Evolutionary conservation across 495 filamentous ascomycete species (phyloP), one percentile per base, ranked within the genome.

Genomic region (Xylaria venustula): DNA sequence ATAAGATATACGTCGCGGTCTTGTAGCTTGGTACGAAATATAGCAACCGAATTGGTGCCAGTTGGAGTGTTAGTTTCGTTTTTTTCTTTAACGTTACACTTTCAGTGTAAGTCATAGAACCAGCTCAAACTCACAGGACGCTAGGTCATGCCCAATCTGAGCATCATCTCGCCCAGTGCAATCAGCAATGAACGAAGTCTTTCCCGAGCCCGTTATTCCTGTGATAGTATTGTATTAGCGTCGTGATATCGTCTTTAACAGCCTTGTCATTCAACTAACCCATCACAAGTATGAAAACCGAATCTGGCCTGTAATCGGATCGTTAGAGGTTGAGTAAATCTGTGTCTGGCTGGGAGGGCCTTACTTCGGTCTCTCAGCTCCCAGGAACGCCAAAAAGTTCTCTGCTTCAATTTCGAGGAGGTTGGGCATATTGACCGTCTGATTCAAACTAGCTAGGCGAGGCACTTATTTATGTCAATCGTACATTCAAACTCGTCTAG

Each of bases 151-250:
- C 0, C 76, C 72, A n/a, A 72, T 60, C n/a, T 55, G 51, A 1
- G 61, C 58, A 3, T 46, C 51, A 11, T 64, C 47, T 28, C 64
- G 50, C 34, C 36, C 62, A 0, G 61, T 68, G n/a, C 76, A 47
- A 2, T 61, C 63, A 7, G 74, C 64, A 52, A 79, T 70, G 47
- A 78, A 78, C 23, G 63, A 70, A 47, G 69, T 76, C 55, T 78
- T 79, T 17, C 76, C 76, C 2, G 64, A 54, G 3, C 76, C 74
- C 2, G 75, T 75, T 7, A 70, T 59, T 3, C 79, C 77, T 76
- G 78, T 78, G 8, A 79, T 67, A 4, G 71, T 65, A 22, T 76
- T 77, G 52, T 61, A 19, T n/a, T 61, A 41, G 40, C 61, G n/a
- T 7, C 7, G 19, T 1, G 1, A 2, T 8, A 26, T 54, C 14